Conservation (phyloP, 2,329 filamentous ascomycete species). For the Penicillium sumatraense region DNA sequence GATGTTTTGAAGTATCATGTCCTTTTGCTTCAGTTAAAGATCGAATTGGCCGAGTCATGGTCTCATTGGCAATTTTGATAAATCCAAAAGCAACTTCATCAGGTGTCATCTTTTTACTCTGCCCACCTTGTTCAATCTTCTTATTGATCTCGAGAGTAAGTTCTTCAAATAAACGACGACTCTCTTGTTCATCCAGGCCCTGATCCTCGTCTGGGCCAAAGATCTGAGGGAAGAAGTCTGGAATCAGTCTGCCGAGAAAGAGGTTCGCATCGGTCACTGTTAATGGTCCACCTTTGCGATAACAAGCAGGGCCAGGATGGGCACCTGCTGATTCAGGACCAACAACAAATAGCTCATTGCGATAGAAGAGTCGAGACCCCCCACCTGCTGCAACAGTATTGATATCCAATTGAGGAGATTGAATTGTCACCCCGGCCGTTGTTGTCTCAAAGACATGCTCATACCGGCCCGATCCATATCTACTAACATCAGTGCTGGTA, state of each 20-base stretch:
- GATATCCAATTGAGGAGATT: constrained; percentile 86
- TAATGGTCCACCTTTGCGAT: constrained; percentile 83
- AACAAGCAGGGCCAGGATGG: constrained; percentile 88
- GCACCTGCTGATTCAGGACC: constrained; percentile 88
- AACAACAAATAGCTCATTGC: constrained; percentile 68
- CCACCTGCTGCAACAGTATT: constrained; percentile 90
- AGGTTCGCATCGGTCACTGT: constrained; percentile 95
- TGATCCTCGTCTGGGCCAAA: constrained; percentile 85
- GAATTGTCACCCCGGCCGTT: constrained; percentile 85
- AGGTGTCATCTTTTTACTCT: constrained; percentile 59
- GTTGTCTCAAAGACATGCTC: constrained; percentile 93
- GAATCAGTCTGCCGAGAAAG: constrained; percentile 78
- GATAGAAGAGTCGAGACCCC: constrained; percentile 63
- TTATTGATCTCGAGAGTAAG: constrained; percentile 76
- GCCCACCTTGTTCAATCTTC: constrained; percentile 51
- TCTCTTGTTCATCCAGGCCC: constrained; percentile 73
- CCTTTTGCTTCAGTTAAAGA: constrained; percentile 90
- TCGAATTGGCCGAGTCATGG: constrained; percentile 86
- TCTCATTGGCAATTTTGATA: constrained; percentile 86
- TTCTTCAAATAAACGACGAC: constrained; percentile 71
- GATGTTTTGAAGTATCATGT: constrained; percentile 83
- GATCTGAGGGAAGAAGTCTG: constrained; percentile 91
- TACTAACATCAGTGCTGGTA: constrained; percentile 85
- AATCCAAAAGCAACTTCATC: constrained; percentile 91
- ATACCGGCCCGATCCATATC: constrained; percentile 81